Evolutionary conservation across 2,329 filamentous ascomycete genomes (phyloP).

Genomic region (Trichoderma hamatum): DNA sequence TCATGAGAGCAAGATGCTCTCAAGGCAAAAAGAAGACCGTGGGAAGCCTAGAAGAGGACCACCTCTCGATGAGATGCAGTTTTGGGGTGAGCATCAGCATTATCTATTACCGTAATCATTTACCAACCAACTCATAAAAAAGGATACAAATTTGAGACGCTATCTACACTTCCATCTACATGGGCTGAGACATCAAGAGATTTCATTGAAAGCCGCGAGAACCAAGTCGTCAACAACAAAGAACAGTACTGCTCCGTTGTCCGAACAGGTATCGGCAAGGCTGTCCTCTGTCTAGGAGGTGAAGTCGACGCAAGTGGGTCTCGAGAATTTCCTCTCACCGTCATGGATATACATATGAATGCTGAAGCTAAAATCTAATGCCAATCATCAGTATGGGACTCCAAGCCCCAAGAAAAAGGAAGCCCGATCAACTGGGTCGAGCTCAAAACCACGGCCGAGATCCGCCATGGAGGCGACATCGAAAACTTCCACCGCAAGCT

Average conservation of each 20-base stretch:
- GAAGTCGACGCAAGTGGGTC: constrained; percentile 83
- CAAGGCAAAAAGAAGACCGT: constrained; percentile 58
- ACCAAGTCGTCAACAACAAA: constrained; percentile 79
- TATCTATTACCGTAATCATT: background rate
- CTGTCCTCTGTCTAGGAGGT: constrained; percentile 78
- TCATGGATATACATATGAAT: background rate
- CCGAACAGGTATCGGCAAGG: constrained; percentile 79
- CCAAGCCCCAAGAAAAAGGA: constrained; percentile 67
- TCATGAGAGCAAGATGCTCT: constrained; percentile 69
- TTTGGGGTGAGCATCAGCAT: constrained; percentile 69
- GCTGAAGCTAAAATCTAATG: background rate
- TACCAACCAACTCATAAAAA: constrained; percentile 1
- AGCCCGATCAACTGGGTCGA: constrained; percentile 90
- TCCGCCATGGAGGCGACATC: constrained; percentile 68
- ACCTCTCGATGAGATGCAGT: constrained; percentile 82
- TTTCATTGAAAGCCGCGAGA: constrained; percentile 75
- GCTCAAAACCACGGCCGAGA: constrained; percentile 83
- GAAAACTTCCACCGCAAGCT: constrained; percentile 85
- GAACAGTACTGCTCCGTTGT: constrained; percentile 96
- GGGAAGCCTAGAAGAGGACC: constrained; percentile 43
- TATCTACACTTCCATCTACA: constrained; percentile 73
- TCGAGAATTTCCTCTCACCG: background rate
- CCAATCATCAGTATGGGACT: constrained; percentile 70
- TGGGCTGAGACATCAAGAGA: constrained; percentile 75
- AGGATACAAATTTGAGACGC: constrained; percentile 96